phyloP scores from a whole-genome alignment of 345 rosid genomes.

The Rhizophora apiculata region DNA sequence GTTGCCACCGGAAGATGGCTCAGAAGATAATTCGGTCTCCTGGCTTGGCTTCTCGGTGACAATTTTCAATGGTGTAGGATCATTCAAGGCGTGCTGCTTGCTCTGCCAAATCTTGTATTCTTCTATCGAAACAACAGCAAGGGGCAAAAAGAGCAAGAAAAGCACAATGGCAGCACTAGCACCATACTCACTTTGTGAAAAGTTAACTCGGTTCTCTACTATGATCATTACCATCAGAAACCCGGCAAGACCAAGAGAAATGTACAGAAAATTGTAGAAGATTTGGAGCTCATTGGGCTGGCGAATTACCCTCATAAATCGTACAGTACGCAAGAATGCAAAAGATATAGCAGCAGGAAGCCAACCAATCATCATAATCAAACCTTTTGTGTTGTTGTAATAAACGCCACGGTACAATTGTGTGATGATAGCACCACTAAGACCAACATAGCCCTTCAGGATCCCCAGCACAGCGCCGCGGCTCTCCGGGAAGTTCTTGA shows the following conservation, averaged over 20 bases:
- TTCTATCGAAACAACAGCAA: conserved; percentile 42
- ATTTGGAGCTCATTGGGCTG: conserved; percentile 49
- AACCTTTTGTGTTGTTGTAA: conserved; percentile 27
- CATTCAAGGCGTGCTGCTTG: conserved; percentile 30
- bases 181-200: conserved; percentile 40
- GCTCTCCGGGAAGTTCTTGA: conserved; percentile 62
- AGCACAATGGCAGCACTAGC: conserved; percentile 44
- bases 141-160: conserved; percentile 51
- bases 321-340: conserved; percentile 38
- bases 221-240: conserved; percentile 53
- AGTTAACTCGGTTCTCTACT: conserved; percentile 26
- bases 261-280: conserved; percentile 48
- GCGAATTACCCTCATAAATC: conserved; percentile 40
- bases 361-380: conserved; percentile 59
- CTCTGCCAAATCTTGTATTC: conserved; percentile 42
- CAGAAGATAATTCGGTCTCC: not conserved
- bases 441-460: conserved; percentile 52
- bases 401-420: conserved; percentile 50
- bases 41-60: conserved; percentile 23
- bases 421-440: conserved; percentile 58
- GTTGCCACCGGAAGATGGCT: not conserved
- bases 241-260: conserved; percentile 57
- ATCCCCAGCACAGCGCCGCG: conserved; percentile 57
- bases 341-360: conserved; percentile 54
- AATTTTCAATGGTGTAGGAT: conserved; percentile 31